Percentiles rank a stretch among this genome's conserved stretches.
Conservation (phyloP, 208 protist species). For the Angomonas ambiguus region DNA sequence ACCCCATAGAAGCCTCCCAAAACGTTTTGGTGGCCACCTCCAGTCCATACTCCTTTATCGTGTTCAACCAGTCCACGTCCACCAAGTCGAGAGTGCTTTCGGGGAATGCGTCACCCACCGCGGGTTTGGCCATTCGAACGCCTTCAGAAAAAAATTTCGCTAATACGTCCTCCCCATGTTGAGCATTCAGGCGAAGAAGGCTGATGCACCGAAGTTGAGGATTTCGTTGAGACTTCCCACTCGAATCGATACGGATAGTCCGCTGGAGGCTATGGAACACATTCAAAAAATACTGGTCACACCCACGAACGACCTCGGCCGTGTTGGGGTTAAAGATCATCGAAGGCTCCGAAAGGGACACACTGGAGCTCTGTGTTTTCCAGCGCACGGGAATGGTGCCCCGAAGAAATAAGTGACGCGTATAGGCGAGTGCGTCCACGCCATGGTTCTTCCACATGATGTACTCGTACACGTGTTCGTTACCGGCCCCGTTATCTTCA, state of each 20-base stretch:
- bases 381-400: slow-evolving; percentile 85
- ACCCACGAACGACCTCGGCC: slow-evolving; percentile 52
- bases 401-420: slow-evolving; percentile 65
- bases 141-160: slow-evolving; percentile 63
- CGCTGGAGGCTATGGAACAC: slow-evolving; percentile 44
- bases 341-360: slow-evolving; percentile 59
- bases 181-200: slow-evolving; percentile 66
- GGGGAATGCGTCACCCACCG: slow-evolving; percentile 33
- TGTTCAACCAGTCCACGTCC: slow-evolving; percentile 82
- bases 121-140: slow-evolving; percentile 34
- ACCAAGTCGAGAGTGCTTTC: slow-evolving; percentile 55
- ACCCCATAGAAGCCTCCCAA: slow-evolving; percentile 56
- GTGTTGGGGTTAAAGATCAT: slow-evolving; percentile 81
- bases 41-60: slow-evolving; percentile 70
- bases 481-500: slow-evolving; percentile 62
- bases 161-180: slow-evolving; percentile 57
- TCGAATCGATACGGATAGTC: slow-evolving; percentile 54
- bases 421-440: slow-evolving; percentile 43
- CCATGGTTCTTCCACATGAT: slow-evolving; percentile 61
- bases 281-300: slow-evolving; percentile 58
- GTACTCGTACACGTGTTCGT: slow-evolving; percentile 87
- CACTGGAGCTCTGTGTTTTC: slow-evolving; percentile 57
- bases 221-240: slow-evolving; percentile 12
- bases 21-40: slow-evolving; percentile 56
- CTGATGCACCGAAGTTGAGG: slow-evolving; percentile 79